Evolutionary conservation across 495 filamentous ascomycete species (phyloP).

Genomic region (Platismatia glauca): DNA sequence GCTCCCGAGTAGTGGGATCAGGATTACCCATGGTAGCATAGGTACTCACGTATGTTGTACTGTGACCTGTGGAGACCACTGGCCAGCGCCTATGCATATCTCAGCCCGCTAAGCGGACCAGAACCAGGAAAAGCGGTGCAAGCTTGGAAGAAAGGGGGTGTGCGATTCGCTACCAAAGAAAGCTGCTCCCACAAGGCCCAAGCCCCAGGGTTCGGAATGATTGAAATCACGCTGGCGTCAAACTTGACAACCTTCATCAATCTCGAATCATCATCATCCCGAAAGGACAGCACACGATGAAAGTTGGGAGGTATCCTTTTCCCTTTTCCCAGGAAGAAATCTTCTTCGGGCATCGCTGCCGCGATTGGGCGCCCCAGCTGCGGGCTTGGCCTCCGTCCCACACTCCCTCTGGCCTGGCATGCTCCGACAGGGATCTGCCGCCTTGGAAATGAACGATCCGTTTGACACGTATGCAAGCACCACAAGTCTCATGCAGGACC

Average conservation of each 20-base stretch:
- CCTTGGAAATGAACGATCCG: constrained; percentile 23
- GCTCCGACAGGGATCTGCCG: constrained; percentile 15
- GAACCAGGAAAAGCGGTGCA: neutral
- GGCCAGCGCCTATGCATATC: constrained; percentile 1
- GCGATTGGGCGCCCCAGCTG: neutral
- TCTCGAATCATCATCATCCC: neutral
- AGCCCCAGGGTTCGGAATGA: too few relatives aligned
- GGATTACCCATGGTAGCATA: too few relatives aligned
- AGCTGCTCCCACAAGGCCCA: neutral
- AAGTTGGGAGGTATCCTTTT: too few relatives aligned
- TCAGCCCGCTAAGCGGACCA: constrained; percentile 8
- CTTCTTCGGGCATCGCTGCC: constrained; percentile 5
- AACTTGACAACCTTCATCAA: neutral
- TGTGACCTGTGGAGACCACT: too few relatives aligned
- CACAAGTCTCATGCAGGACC: constrained; percentile 24
- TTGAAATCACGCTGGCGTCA: neutral
- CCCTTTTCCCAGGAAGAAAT: too few relatives aligned
- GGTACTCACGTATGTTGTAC: too few relatives aligned
- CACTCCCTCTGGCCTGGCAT: neutral
- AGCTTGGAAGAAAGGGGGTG: neutral
- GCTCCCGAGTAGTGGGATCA: too few relatives aligned
- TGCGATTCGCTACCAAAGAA: constrained; percentile 2
- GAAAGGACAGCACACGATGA: neutral
- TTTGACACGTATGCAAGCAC: constrained; percentile 26
- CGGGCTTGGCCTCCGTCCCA: neutral